Evolutionary conservation across 2,329 filamentous ascomycete species (phyloP), one percentile per base, ranked within the genome.

Genomic region (Pestalotiopsis sp.): DNA sequence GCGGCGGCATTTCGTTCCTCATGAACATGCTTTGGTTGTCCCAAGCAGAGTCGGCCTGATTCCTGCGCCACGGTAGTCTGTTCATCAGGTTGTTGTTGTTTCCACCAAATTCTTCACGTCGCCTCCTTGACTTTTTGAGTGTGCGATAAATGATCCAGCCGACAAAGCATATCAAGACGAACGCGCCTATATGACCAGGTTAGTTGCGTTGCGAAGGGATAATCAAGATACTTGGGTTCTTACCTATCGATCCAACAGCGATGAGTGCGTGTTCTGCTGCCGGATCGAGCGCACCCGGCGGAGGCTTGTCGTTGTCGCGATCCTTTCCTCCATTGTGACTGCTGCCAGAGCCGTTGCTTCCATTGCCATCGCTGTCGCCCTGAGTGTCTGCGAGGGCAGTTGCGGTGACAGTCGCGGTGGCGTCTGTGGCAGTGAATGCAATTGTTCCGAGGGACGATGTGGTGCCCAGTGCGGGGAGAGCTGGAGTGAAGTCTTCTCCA

Each of bases 111-210:
- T 31, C 59, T 20, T 63, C 64, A 13, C 70, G 45, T 11, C 69
- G 68, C 38, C 72, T 72, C 64, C 75, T 80, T 7, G 77, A 74
- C 70, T 78, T 81, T 68, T 78, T 78, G 59, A 79, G 64, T 12
- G 77, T 76, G n/a, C 81, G 79, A 77, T 81, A 85, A 4, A 82
- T 73, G 27, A 86, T 76, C 83, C 83, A 87, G 7, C 73, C 72
- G 27, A 86, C 68, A 69, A 85, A 83, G 66, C 80, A 83, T 9
- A 84, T 69, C 36, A 84, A 73, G 23, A 86, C 81, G 64, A 85
- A 83, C 5, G 78, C 80, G 36, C 82, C 85, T 85, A 27, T 23
- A 20, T 7, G 31, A 62, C n/a, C 11, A 23, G 23, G n/a, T 20
- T 56, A 66, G 41, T 63, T 17, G 38, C 38, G 39, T 38, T 31